Evolutionary conservation across 1,284 basidiomycete species (phyloP).

Genomic region (Cystobasidium pallidum): DNA sequence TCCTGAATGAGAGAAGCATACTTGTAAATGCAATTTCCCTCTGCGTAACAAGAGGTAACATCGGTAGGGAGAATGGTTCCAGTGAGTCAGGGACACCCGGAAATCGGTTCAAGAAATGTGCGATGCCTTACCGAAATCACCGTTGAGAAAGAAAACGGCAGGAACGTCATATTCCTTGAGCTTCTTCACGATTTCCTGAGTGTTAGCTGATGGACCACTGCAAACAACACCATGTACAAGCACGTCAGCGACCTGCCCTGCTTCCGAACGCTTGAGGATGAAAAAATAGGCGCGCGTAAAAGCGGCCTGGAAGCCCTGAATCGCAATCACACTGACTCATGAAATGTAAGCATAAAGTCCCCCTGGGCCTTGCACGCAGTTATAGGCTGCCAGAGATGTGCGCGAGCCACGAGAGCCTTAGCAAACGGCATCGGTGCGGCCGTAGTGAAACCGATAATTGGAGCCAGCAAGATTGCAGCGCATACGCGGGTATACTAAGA

Average conservation of each 20-base stretch:
- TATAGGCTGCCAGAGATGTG: background rate
- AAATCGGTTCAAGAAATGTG: too few relatives aligned
- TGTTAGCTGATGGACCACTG: conserved; percentile 48
- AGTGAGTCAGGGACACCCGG: background rate
- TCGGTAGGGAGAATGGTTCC: too few relatives aligned
- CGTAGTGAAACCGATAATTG: background rate
- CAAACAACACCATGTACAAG: background rate
- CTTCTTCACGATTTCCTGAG: conserved; percentile 45
- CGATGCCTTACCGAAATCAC: background rate
- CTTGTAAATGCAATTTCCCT: conserved; percentile 53
- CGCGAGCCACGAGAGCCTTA: background rate
- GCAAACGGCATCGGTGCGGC: background rate
- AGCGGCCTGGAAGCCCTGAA: too few relatives aligned
- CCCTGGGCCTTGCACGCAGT: conserved; percentile 42
- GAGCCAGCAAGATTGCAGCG: background rate
- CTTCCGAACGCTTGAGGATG: too few relatives aligned
- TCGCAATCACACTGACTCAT: conserved; percentile 48
- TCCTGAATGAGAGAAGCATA: conserved; percentile 46
- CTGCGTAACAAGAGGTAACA: conserved; percentile 43
- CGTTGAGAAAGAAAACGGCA: conserved; percentile 48
- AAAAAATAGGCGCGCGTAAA: too few relatives aligned
- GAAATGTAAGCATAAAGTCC: conserved; percentile 49
- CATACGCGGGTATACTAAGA: background rate
- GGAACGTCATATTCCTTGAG: conserved; percentile 44
- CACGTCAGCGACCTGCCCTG: background rate